These are phyloP conservation scores for Telopea speciosissima DNA, from an alignment of 177 flowering plant species.

Conservation along the genomic window DNA sequence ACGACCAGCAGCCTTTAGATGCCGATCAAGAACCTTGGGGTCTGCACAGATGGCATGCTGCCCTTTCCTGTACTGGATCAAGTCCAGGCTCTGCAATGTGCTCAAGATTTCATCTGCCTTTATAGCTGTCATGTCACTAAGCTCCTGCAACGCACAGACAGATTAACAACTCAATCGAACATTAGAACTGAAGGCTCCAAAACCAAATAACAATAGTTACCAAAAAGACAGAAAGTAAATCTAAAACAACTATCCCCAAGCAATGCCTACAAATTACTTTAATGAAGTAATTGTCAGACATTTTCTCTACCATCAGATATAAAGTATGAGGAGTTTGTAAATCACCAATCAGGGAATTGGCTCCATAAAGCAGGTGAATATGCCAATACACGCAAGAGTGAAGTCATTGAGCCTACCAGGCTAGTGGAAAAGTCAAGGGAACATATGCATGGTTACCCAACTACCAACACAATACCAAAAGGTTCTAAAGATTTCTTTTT, in stretches of 20 bases:
- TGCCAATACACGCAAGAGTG: too few species aligned
- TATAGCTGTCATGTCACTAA: constrained; percentile 99
- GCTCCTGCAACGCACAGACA: constrained; percentile 55
- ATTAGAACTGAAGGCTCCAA: not conserved
- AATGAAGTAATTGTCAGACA: not conserved
- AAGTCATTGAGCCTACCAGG: too few species aligned
- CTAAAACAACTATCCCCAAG: not conserved
- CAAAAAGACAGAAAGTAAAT: too few species aligned
- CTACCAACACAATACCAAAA: too few species aligned
- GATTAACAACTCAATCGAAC: not conserved
- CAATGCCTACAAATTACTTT: not conserved
- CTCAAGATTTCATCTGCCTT: constrained; percentile 76
- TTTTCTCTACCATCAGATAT: not conserved
- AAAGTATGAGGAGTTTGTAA: not conserved
- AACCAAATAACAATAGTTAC: not conserved
- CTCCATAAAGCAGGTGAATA: too few species aligned
- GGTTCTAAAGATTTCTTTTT: too few species aligned
- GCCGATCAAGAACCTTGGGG: constrained; percentile 91
- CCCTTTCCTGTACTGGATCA: constrained; percentile 93
- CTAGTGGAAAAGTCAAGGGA: too few species aligned
- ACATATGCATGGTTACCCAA: too few species aligned
- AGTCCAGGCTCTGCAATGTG: constrained; percentile 79
- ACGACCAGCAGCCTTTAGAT: constrained; percentile 93
- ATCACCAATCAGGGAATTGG: not conserved
- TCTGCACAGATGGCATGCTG: constrained; percentile 96